phyloP scores from a whole-genome alignment of 768 basidiomycete species.

The Paxillus rubicundulus region DNA sequence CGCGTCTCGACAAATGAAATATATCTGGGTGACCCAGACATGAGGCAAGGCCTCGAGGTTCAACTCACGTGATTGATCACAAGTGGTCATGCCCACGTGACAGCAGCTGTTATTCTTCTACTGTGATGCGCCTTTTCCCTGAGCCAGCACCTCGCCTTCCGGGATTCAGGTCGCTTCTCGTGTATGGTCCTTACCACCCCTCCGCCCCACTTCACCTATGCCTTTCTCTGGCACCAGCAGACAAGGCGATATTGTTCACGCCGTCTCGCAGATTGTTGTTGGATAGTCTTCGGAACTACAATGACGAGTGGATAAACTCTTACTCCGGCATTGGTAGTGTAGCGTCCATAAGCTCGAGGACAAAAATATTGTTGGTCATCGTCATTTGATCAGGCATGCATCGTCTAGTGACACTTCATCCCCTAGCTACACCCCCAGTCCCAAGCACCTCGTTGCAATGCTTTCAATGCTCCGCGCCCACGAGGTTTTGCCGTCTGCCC shows the following conservation, averaged over 20 bases:
- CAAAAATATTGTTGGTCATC: slow-evolving; percentile 54
- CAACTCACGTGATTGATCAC: no score
- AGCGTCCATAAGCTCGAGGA: slow-evolving; percentile 38
- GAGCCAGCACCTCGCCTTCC: slow-evolving; percentile 48
- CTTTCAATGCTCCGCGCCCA: slow-evolving; percentile 47
- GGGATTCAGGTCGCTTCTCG: slow-evolving; percentile 52
- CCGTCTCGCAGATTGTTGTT: slow-evolving; percentile 49
- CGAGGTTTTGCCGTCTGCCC: slow-evolving; percentile 17
- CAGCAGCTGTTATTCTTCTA: background rate
- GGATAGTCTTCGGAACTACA: slow-evolving; percentile 41
- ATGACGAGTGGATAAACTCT: slow-evolving; percentile 44
- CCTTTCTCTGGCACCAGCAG: slow-evolving; percentile 42
- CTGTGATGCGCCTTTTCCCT: slow-evolving; percentile 40
- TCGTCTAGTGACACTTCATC: slow-evolving; percentile 10
- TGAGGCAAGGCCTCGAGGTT: no score
- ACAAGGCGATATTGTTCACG: slow-evolving; percentile 47
- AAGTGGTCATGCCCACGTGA: no score
- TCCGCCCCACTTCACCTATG: slow-evolving; percentile 71
- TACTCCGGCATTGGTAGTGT: slow-evolving; percentile 40
- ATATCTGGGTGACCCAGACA: no score
- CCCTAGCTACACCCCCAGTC: slow-evolving; percentile 61
- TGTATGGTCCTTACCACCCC: slow-evolving; percentile 60
- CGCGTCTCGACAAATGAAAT: no score
- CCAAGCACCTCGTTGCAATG: slow-evolving; percentile 52
- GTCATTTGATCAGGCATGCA: background rate